Conservation (phyloP, 768 basidiomycete genomes). For the Trametes coccinea region DNA sequence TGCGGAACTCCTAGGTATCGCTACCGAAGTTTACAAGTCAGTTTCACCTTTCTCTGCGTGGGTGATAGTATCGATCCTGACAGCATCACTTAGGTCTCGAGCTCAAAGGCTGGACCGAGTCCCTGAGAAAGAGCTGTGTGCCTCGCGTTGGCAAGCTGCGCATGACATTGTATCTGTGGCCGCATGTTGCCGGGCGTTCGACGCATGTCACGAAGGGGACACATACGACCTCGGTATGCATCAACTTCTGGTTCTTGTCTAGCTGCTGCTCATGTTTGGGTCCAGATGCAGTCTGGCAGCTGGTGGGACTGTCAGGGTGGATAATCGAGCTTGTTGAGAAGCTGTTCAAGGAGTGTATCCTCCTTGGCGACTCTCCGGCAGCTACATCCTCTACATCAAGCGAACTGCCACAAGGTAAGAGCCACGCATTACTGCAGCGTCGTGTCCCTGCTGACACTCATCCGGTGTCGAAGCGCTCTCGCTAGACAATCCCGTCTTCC, state of each 20-base stretch:
- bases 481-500: slow-evolving; percentile 42
- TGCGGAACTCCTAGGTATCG: slow-evolving; percentile 54
- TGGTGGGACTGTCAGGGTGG: slow-evolving; percentile 65
- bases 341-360: slow-evolving; percentile 55
- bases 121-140: slow-evolving; percentile 42
- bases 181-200: slow-evolving; percentile 63
- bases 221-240: slow-evolving; percentile 62
- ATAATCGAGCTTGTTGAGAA: slow-evolving; percentile 59
- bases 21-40: slow-evolving; percentile 38
- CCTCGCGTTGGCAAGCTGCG: slow-evolving; percentile 56
- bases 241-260: too few species aligned
- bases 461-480: background rate
- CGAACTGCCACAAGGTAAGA: slow-evolving; percentile 9
- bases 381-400: background rate
- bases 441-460: background rate
- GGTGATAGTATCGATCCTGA: too few species aligned
- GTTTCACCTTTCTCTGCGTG: slow-evolving; percentile 23
- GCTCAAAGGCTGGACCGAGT: slow-evolving; percentile 31
- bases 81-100: slow-evolving; percentile 32
- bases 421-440: background rate
- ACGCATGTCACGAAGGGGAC: slow-evolving; percentile 61
- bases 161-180: slow-evolving; percentile 67
- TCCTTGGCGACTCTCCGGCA: slow-evolving; percentile 31
- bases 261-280: background rate
- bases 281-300: slow-evolving; percentile 72